Evolutionary conservation across 192 early-diverging fungal species (phyloP), one percentile per base, ranked within the genome.

Genomic region (Chytriomyces confervae): DNA sequence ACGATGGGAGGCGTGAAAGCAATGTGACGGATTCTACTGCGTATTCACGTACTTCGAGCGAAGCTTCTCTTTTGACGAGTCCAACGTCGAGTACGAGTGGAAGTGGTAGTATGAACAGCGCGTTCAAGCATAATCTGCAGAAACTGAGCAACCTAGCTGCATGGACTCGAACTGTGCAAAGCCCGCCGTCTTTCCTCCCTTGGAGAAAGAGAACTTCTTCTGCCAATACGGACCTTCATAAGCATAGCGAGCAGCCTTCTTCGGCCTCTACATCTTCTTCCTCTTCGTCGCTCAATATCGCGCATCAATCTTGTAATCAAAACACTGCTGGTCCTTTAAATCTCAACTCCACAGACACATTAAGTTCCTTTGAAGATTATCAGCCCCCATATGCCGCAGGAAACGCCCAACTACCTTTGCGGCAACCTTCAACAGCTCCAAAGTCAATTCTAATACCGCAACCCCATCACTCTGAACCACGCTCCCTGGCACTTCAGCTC

Each of bases 391-490:
- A 13, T 57, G 20, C 20, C 53, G 5, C 53, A 20, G 53, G 16
- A 20, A 57, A 2, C 3, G 16, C 16, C 20, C 53, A 20, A 13
- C 16, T 5, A 2, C 53, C 53, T 57, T 57, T 57, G 13, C 53
- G 53, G 53, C 53, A 57, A 57, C 53, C 36, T 2, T 2, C 36
- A 36, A 36, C 36, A 36, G 36, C 36, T 36, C 36, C 36, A 36
- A 57, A 57, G 53, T n/a, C 20, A 3, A 57, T 20, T n/a, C 16
- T 57, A 20, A 5, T 20, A 13, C 20, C 53, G 1, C 53, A 13
- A 57, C 53, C 53, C 53, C 53, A n/a, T 57, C 53, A 57, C 20
- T 57, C 53, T 57, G 16, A 57, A n/a, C 20, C 53, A n/a, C 53
- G 53, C 53, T n/a, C 13, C 53, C 16, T 57, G 53, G 16, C 20